phyloP scores from a whole-genome alignment of 129 eudicot species.

The Chrysanthemum lavandulifolium region DNA sequence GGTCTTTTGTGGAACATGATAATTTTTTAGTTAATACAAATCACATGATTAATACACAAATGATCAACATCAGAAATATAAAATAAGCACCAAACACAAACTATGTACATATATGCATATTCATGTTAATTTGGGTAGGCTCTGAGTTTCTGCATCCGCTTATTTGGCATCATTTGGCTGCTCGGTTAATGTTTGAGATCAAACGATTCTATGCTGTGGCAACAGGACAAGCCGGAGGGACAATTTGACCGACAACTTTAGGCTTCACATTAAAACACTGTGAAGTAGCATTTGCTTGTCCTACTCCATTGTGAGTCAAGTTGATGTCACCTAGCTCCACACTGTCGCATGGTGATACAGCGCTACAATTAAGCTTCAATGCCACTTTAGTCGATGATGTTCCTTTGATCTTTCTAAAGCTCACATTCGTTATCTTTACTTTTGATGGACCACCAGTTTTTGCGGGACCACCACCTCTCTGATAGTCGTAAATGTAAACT shows the following conservation, averaged over 20 bases:
- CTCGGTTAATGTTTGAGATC: not conserved
- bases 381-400: slow-evolving; percentile 41
- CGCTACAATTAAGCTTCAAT: slow-evolving; percentile 51
- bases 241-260: slow-evolving; percentile 31
- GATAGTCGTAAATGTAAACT: not conserved
- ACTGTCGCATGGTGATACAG: slow-evolving; percentile 33
- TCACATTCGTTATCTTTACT: slow-evolving; percentile 53
- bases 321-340: slow-evolving; percentile 47
- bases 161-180: not conserved
- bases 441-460: slow-evolving; percentile 37
- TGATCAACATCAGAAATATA: not conserved
- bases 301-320: slow-evolving; percentile 32
- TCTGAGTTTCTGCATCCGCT: not conserved
- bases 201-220: not conserved
- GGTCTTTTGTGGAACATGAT: no score
- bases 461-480: slow-evolving; percentile 25
- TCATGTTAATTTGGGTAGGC: not conserved
- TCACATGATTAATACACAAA: not conserved
- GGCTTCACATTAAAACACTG: slow-evolving; percentile 44
- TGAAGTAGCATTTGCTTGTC: slow-evolving; percentile 45
- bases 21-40: not conserved
- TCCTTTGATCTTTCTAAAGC: slow-evolving; percentile 55
- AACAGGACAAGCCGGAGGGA: slow-evolving; percentile 31
- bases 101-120: not conserved
- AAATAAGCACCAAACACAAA: not conserved